Evolutionary conservation across 1,284 basidiomycete species (phyloP), one percentile per base, ranked within the genome.

Genomic region (Apiotrichum siamense): DNA sequence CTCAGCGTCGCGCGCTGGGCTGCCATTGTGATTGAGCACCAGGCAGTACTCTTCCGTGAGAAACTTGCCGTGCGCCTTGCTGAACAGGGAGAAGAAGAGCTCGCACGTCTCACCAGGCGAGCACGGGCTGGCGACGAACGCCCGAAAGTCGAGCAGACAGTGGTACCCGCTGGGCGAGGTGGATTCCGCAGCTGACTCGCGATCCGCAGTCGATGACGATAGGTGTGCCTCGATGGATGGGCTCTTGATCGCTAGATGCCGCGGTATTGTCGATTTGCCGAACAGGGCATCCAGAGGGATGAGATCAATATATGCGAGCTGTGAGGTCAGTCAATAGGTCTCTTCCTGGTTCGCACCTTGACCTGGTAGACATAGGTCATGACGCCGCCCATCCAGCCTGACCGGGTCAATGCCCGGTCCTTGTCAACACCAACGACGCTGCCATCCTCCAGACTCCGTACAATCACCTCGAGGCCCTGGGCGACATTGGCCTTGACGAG

Each of bases 1-100:
- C 48, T 72, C 67, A 1, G 84, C 82, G 63, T 92, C 84, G 9
- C 86, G 81, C 7, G 86, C 83, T 11, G 88, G 81, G 23, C 87
- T 86, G 10, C 93, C 93, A 54, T 92, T 88, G 73, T 93, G 88
- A 69, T 94, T 93, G 25, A 97, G 80, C 33, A 94, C 77, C 18
- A 84, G 84, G 65, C 88, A 93, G 67, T 87, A 96, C 21, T 97
- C 94, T 72, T 98, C 94, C 0, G 91, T 94, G 40, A 97, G 81
- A 71, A 96, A 97, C 36, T 87, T 84, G 9, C 65, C 64, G 47
- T 88, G 86, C 43, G 82, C 80, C 63, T 87, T 86, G 73, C 86
- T 88, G 79, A 89, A 97, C 6, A 98, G 79, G 3, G 90, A 91
- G 74, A 97, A 96, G 72, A 86, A 92, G 5, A 98, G 82, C 69